Conservation (phyloP, 169 alveolate genomes). For the Perkinsus chesapeaki region DNA sequence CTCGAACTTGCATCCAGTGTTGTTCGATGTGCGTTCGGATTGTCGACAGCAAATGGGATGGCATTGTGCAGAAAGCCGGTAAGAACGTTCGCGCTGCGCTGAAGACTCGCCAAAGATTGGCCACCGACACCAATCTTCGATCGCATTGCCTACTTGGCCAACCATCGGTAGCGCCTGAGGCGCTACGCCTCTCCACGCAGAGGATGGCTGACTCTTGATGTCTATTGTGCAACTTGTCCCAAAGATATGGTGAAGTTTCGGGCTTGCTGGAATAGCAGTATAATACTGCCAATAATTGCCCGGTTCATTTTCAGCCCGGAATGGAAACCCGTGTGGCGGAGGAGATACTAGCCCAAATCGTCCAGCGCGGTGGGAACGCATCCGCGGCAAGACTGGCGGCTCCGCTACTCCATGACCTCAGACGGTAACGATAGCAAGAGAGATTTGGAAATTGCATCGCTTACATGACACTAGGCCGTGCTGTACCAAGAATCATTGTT, state of each 20-base stretch:
- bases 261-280: no score
- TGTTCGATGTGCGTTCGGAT: background rate
- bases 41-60: background rate
- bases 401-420: background rate
- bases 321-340: background rate
- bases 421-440: background rate
- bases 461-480: background rate
- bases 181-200: no score
- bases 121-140: no score
- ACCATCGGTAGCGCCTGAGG: no score
- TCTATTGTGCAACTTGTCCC: no score
- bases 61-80: background rate
- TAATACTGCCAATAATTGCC: no score
- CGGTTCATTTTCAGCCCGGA: background rate
- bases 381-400: background rate
- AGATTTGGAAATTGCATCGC: no score
- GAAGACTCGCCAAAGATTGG: no score
- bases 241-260: no score
- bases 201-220: no score
- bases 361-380: background rate
- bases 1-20: background rate
- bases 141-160: no score
- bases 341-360: background rate
- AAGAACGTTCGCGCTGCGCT: background rate
- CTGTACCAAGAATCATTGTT: background rate